These are phyloP conservation scores for Cercophora scortea DNA, from an alignment of 495 filamentous ascomycete genomes.

Conservation along the genomic window DNA sequence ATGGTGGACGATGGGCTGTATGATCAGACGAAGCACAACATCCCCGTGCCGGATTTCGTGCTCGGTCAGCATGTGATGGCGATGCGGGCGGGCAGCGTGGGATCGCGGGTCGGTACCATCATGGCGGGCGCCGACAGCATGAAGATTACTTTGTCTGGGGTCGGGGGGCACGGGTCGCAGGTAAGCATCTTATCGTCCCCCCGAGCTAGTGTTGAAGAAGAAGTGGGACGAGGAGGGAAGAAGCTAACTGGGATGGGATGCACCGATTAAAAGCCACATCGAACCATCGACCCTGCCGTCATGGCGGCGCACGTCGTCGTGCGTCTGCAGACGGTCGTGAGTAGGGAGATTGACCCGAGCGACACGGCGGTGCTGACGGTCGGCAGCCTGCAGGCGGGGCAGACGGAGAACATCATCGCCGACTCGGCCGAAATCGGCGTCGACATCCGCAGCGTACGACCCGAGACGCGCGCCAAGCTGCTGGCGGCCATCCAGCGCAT, in stretches of 20 bases:
- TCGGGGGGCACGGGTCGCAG: slow-evolving; percentile 43
- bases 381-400: slow-evolving; percentile 42
- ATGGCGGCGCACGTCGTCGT: slow-evolving; percentile 42
- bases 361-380: slow-evolving; percentile 49
- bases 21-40: slow-evolving; percentile 29
- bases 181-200: neutral
- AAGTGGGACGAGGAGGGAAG: no score
- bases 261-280: slow-evolving; percentile 30
- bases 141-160: slow-evolving; percentile 38
- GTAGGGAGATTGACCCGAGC: slow-evolving; percentile 41
- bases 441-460: neutral
- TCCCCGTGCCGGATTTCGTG: slow-evolving; percentile 46
- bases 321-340: slow-evolving; percentile 48
- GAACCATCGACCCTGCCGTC: slow-evolving; percentile 49
- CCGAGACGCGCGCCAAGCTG: neutral
- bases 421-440: slow-evolving; percentile 7
- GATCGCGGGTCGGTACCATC: slow-evolving; percentile 35
- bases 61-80: slow-evolving; percentile 51
- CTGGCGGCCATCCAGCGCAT: neutral
- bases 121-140: slow-evolving; percentile 35
- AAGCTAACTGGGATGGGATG: no score
- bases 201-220: neutral
- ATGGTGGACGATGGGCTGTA: slow-evolving; percentile 60
- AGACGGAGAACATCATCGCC: slow-evolving; percentile 48
- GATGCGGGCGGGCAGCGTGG: slow-evolving; percentile 25